Base-by-base conservation (phyloP, 257 asterid species). In the Gentiana dahurica region DNA sequence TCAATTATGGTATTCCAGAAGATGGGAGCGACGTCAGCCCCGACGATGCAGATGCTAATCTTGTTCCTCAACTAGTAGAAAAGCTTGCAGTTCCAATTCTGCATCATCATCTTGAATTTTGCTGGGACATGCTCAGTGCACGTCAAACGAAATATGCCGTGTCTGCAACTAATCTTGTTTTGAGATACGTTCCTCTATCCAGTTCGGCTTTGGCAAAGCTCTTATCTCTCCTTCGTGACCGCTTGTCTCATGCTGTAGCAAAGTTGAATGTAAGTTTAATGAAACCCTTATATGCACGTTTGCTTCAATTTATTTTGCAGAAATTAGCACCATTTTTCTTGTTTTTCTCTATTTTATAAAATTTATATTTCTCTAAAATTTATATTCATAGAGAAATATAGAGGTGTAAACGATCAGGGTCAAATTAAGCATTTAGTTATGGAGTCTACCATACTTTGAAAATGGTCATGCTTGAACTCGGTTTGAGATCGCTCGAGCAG, bases 71-170 rank as follows among this genome's bases (percentile, higher is more conserved):
- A 63, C 66, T 88, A 66, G 87, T 92, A 37, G 97, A 84, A 61
- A 85, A 88, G 71, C 85, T 92, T 69, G 97, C 95, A 9, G 68
- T 92, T 60, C 97, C 99, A 56, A 79, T 92, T 77, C 64, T 92
- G 52, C 94, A 79, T 66, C 89, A 85, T 63, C 89, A 85, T 60
- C 65, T 92, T 67, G 77, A 75, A 44, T 60, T 53, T 64, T 88
- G 99, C 61, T 88, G 95, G 97, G 97, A 92, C 77, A 78, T 80
- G 58, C 75, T 85, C 63, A 88, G 99, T 65, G 85, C 95, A 51
- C 79, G 78, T 12, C 95, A 92, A 72, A 92, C 99, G 1, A 68
- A 51, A 65, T 58, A 47, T 68, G 97, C 95, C 44, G 95, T 92
- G 64, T 77, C 84, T 66, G 87, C 99, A 54, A 77, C 81, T 60